These are phyloP conservation scores for Corymbia calophylla DNA, from an alignment of 441 rosid genomes.

Conservation along the genomic window DNA sequence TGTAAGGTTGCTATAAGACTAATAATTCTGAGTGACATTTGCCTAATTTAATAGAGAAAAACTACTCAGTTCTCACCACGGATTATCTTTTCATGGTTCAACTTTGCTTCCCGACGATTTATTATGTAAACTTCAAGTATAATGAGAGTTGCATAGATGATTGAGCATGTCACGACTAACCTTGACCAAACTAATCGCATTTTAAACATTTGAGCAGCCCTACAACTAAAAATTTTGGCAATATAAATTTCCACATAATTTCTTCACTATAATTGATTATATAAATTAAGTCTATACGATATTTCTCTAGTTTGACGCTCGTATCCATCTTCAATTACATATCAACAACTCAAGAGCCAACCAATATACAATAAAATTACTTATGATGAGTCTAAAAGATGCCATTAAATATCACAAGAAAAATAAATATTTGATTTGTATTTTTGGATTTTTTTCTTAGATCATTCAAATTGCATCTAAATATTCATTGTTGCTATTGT, in stretches of 20 bases:
- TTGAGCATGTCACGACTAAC: neutral
- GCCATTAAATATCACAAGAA: neutral
- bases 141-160: neutral
- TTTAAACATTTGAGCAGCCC: neutral
- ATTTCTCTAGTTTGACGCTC: neutral
- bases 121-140: neutral
- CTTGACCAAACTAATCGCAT: neutral
- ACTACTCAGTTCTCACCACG: neutral
- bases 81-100: neutral
- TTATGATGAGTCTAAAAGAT: neutral
- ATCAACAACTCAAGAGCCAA: neutral
- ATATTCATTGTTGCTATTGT: neutral
- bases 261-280: neutral
- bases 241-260: neutral
- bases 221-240: neutral
- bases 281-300: neutral
- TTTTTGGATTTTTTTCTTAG: neutral
- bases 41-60: neutral
- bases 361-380: neutral
- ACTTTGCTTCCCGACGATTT: neutral
- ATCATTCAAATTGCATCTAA: neutral
- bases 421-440: neutral
- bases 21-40: neutral
- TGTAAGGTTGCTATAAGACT: neutral
- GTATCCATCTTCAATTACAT: neutral